Percentiles rank a stretch among this genome's conserved stretches.
Evolutionary conservation across 495 filamentous ascomycete species (phyloP).

Genomic region (Thermothielavioides terrestris): DNA sequence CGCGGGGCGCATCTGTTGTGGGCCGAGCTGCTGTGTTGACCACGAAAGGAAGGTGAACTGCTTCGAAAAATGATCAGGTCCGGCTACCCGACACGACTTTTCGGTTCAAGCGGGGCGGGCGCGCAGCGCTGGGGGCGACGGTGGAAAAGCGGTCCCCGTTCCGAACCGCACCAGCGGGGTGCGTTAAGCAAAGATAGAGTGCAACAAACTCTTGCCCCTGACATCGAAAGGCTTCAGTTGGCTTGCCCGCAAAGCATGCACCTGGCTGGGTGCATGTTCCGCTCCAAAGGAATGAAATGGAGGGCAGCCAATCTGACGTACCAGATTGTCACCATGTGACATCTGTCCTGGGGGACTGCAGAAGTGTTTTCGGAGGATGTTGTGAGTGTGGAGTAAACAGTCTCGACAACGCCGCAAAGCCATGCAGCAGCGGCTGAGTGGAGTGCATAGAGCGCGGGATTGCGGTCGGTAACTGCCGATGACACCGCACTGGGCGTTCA

Average conservation of each 20-base stretch:
- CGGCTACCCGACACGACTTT: conserved; percentile 13
- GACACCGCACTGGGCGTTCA: conserved; percentile 8
- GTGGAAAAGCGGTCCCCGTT: conserved; percentile 29
- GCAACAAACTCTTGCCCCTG: too few species aligned
- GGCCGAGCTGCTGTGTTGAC: conserved; percentile 9
- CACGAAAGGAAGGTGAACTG: conserved; percentile 25
- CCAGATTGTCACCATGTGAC: conserved; percentile 19
- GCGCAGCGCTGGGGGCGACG: neutral
- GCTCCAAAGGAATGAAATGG: conserved; percentile 4
- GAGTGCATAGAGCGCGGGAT: conserved; percentile 23
- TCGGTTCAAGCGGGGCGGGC: conserved; percentile 1
- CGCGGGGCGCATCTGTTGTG: conserved; percentile 13
- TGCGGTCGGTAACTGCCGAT: conserved; percentile 26
- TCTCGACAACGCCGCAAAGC: conserved; percentile 15
- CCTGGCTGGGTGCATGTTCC: neutral
- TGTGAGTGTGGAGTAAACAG: neutral
- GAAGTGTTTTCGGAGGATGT: neutral
- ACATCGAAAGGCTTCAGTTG: conserved; percentile 18
- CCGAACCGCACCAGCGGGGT: conserved; percentile 20
- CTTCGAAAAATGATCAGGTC: conserved; percentile 4
- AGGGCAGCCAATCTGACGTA: conserved; percentile 16
- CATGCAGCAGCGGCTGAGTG: conserved; percentile 8
- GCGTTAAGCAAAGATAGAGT: conserved; percentile 21
- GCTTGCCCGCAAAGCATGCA: conserved; percentile 6
- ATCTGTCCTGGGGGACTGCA: neutral